Evolutionary conservation across 2,329 filamentous ascomycete species (phyloP).

Genomic region (Fusarium begoniae): DNA sequence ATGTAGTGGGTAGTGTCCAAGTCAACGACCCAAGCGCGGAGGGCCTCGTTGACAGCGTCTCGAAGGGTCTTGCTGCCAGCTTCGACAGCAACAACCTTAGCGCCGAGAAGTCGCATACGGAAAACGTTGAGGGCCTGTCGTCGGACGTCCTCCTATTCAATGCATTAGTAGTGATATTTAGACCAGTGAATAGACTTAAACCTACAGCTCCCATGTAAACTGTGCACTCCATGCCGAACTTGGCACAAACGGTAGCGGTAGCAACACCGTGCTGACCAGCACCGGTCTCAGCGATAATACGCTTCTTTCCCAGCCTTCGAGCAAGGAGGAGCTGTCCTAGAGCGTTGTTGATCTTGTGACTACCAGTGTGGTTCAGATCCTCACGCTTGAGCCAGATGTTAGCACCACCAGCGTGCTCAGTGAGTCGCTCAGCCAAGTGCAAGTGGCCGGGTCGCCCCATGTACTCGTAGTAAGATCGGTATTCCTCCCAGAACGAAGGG

Average conservation of each 20-base stretch:
- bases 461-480: conserved; percentile 93
- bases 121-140: conserved; percentile 98
- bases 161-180: conserved; percentile 32
- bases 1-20: conserved; percentile 98
- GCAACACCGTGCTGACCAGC: conserved; percentile 98
- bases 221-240: conserved; percentile 97
- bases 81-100: conserved; percentile 91
- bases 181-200: conserved; percentile 7
- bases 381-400: conserved; percentile 99
- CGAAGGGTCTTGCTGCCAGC: conserved; percentile 85
- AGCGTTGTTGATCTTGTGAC: conserved; percentile 99
- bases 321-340: conserved; percentile 92
- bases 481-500: conserved; percentile 96
- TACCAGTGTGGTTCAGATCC: conserved; percentile 96
- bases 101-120: conserved; percentile 95
- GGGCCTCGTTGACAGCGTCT: conserved; percentile 93
- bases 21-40: conserved; percentile 92
- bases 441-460: conserved; percentile 95
- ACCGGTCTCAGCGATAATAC: conserved; percentile 97
- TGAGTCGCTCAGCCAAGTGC: conserved; percentile 88
- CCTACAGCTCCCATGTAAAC: conserved; percentile 92
- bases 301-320: conserved; percentile 86
- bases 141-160: conserved; percentile 82
- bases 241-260: conserved; percentile 95
- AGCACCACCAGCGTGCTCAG: conserved; percentile 87